phyloP scores from a whole-genome alignment of 371 early-diverging fungal species.

The Lichtheimia hyalospora region DNA sequence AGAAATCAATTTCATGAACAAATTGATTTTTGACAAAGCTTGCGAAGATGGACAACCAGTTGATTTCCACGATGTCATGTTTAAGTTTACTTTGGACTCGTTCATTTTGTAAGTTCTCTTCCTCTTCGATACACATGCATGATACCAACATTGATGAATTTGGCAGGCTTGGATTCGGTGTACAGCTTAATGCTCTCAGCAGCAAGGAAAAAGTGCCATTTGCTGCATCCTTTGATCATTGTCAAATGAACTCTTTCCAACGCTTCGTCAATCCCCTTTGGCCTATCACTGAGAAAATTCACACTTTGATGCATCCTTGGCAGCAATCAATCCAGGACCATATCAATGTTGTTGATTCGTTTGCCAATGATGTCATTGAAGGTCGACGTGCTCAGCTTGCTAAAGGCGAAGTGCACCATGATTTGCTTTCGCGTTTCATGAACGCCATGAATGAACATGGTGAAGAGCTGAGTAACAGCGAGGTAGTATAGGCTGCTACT shows the following conservation, averaged over 20 bases:
- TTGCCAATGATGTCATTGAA: constrained; percentile 47
- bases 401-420: constrained; percentile 30
- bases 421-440: constrained; percentile 65
- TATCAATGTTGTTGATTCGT: constrained; percentile 42
- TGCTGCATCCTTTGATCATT: constrained; percentile 58
- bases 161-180: constrained; percentile 47
- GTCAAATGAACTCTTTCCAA: constrained; percentile 34
- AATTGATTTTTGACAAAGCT: constrained; percentile 37
- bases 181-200: constrained; percentile 31
- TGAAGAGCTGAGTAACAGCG: constrained; percentile 33
- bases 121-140: not conserved
- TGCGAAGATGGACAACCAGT: constrained; percentile 24
- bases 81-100: constrained; percentile 55
- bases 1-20: constrained; percentile 35
- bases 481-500: constrained; percentile 14
- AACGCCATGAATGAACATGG: constrained; percentile 33
- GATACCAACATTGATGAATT: not conserved
- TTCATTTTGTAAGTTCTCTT: constrained; percentile 48
- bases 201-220: constrained; percentile 42
- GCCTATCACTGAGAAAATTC: constrained; percentile 23
- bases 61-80: constrained; percentile 52
- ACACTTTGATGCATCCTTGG: constrained; percentile 13
- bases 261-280: constrained; percentile 49
- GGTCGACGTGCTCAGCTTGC: constrained; percentile 31
- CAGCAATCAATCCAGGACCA: constrained; percentile 35